Evolutionary conservation across 768 basidiomycete genomes (phyloP), one percentile per base, ranked within the genome.

Genomic region (Flagelloscypha sp.): DNA sequence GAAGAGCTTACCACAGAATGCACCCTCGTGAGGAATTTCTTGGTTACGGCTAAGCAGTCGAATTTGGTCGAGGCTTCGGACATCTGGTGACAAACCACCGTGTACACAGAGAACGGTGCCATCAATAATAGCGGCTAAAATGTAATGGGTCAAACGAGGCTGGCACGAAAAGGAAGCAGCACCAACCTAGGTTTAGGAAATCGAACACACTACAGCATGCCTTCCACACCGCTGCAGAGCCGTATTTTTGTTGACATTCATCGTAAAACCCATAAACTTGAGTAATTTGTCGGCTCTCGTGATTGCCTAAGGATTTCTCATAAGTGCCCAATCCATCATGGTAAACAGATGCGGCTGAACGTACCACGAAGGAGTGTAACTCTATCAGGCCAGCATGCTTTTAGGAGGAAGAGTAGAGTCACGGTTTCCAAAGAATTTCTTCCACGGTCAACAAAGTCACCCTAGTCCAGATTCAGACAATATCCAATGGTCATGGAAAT

Each of bases 201-300:
- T 98, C 94, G 49, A 98, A 98, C 15, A 97, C 93, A 38, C 76
- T 81, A 63, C 94, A 98, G 51, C 94, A 97, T 13, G 88, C 86
- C 58, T 93, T 94, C 94, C 94, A 97, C 16, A 97, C 90, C 2
- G 83, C 77, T 5, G 94, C 79, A 42, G 81, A 89, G 24, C 94
- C 94, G 56, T 97, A 98, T 57, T 97, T 98, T 59, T 90, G 89
- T 58, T 95, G 92, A 50, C 94, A 97, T 60, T 98, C 94, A 53
- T 95, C 92, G 53, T 95, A 97, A 57, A 95, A 97, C n/a, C 93
- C 94, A 41, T 97, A 97, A 2, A 92, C 94, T 50, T 98, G 94
- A 4, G 94, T 98, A 48, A 98, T 98, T 57, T 98, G 94, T 43
- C 94, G 66, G 48, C 87, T 92, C 57, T 97, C 94, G 54, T 98